phyloP scores from a whole-genome alignment of 257 asterid genomes.

The Voacanga thouarsii region DNA sequence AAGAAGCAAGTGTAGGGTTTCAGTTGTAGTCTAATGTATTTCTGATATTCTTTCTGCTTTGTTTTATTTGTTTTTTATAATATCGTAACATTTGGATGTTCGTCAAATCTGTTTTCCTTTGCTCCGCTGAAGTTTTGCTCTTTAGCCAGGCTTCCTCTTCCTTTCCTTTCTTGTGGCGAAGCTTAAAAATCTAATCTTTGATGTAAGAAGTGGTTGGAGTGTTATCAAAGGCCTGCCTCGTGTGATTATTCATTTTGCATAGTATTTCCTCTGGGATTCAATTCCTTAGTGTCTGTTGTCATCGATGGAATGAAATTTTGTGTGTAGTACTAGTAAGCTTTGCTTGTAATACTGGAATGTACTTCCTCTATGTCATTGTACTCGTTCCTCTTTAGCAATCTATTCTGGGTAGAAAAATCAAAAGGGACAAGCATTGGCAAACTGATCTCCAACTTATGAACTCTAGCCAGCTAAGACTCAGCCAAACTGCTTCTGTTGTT shows the following conservation, averaged over 20 bases:
- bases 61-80: neutral
- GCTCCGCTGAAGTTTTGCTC: neutral
- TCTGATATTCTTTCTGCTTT: neutral
- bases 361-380: neutral
- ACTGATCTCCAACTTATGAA: neutral
- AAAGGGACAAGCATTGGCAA: neutral
- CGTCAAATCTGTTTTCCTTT: neutral
- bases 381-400: neutral
- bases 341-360: neutral
- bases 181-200: constrained; percentile 3
- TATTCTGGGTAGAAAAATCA: neutral
- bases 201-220: neutral
- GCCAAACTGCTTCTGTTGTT: neutral
- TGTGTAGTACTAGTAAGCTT: neutral
- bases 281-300: neutral
- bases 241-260: neutral
- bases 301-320: neutral
- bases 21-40: neutral
- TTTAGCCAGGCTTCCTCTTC: neutral
- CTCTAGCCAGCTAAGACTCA: neutral
- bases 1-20: neutral
- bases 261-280: neutral
- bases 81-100: neutral
- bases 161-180: neutral
- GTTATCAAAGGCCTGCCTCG: neutral